These are phyloP conservation scores for Pyrenochaeta sp. DNA, from an alignment of 2,329 filamentous ascomycete species.

Conservation along the genomic window DNA sequence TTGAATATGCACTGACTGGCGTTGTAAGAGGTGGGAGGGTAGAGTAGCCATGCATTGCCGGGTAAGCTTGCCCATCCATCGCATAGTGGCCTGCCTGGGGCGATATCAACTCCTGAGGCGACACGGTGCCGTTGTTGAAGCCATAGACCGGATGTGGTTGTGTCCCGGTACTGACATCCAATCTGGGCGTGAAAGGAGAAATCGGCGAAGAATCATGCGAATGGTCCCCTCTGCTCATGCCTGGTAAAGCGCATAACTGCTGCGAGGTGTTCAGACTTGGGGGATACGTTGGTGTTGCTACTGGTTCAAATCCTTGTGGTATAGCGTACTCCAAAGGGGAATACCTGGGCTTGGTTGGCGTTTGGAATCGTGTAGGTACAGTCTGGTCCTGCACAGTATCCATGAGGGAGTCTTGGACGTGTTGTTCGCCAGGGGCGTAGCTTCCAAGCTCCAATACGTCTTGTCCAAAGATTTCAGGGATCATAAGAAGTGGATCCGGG, in stretches of 20 bases:
- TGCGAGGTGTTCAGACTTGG: not conserved
- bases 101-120: not conserved
- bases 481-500: not conserved
- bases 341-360: not conserved
- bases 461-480: not conserved
- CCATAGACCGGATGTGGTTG: not conserved
- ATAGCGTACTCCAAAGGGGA: not conserved
- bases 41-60: not conserved
- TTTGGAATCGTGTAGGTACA: not conserved
- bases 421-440: not conserved
- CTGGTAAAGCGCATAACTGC: not conserved
- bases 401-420: not conserved
- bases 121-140: not conserved
- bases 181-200: constrained; percentile 7
- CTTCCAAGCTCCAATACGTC: constrained; percentile 3
- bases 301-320: not conserved
- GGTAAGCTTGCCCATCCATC: not conserved
- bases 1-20: not conserved
- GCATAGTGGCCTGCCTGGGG: not conserved
- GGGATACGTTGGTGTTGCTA: not conserved
- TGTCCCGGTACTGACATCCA: not conserved
- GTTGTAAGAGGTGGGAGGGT: not conserved
- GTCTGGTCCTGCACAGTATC: not conserved
- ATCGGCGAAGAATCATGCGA: constrained; percentile 7
- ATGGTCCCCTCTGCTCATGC: not conserved